Evolutionary conservation across 345 rosid genomes (phyloP).

Genomic region (Ricinus communis): DNA sequence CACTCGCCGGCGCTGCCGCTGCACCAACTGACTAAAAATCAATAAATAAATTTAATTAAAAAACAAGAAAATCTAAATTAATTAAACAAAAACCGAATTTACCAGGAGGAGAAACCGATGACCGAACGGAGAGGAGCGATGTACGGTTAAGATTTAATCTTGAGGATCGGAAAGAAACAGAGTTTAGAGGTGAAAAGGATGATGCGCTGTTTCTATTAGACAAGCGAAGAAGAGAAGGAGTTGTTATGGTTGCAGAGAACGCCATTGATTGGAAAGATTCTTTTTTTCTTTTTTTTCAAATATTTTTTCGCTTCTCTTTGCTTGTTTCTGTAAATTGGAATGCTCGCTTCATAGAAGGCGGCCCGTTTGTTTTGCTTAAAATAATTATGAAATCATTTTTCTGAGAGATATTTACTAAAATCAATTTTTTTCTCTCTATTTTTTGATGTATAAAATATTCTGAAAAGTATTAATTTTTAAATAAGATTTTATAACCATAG

Average conservation of each 20-base stretch:
- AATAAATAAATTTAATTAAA: neutral
- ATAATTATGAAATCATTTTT: no score
- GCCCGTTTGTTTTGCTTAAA: no score
- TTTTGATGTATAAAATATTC: no score
- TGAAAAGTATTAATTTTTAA: no score
- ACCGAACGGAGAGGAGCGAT: constrained; percentile 48
- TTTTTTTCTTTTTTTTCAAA: neutral
- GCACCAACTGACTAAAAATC: constrained; percentile 31
- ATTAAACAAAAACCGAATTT: neutral
- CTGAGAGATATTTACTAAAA: no score
- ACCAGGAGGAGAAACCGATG: constrained; percentile 54
- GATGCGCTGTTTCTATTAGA: neutral
- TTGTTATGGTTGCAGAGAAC: constrained; percentile 33
- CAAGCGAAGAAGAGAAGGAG: constrained; percentile 32
- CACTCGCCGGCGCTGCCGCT: constrained; percentile 38
- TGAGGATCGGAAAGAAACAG: constrained; percentile 42
- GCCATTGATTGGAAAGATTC: constrained; percentile 37
- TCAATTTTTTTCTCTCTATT: no score
- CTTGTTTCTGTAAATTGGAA: no score
- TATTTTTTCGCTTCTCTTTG: neutral
- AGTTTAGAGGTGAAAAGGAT: constrained; percentile 18
- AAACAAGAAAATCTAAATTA: neutral
- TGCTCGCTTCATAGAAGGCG: no score
- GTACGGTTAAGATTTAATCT: constrained; percentile 39
- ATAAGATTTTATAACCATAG: no score